These are phyloP conservation scores for Arthroderma uncinatum DNA, from an alignment of 2,329 filamentous ascomycete genomes.

Conservation along the genomic window DNA sequence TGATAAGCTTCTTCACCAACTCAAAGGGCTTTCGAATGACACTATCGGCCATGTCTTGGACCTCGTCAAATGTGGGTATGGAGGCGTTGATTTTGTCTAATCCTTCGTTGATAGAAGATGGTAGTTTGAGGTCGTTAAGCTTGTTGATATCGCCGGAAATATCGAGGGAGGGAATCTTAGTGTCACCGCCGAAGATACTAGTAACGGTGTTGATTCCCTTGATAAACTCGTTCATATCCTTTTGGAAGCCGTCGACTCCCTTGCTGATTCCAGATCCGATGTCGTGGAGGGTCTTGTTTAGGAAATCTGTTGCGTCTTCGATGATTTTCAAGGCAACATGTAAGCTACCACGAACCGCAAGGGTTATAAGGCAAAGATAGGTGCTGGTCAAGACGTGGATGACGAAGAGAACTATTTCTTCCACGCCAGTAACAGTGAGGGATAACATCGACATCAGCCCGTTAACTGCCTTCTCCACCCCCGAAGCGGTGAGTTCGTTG, in stretches of 20 bases:
- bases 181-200: constrained; percentile 37
- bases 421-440: constrained; percentile 68
- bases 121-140: constrained; percentile 59
- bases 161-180: constrained; percentile 47
- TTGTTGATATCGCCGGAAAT: constrained; percentile 53
- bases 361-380: constrained; percentile 78
- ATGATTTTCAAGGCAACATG: constrained; percentile 55
- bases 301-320: constrained; percentile 48
- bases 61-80: constrained; percentile 71
- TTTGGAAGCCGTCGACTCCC: constrained; percentile 40
- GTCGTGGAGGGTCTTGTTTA: constrained; percentile 45
- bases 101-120: constrained; percentile 55
- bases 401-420: constrained; percentile 80
- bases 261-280: constrained; percentile 39
- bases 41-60: constrained; percentile 67
- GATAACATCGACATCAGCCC: constrained; percentile 69
- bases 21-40: constrained; percentile 72
- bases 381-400: constrained; percentile 86
- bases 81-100: constrained; percentile 63
- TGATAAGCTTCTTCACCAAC: constrained; percentile 61
- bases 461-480: constrained; percentile 68
- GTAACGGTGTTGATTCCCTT: constrained; percentile 47
- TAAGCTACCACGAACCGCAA: constrained; percentile 68
- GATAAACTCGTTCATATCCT: constrained; percentile 43
- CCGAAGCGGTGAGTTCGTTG: constrained; percentile 70